Conservation (phyloP, 306 rosid species). For the Pyrus communis region DNA sequence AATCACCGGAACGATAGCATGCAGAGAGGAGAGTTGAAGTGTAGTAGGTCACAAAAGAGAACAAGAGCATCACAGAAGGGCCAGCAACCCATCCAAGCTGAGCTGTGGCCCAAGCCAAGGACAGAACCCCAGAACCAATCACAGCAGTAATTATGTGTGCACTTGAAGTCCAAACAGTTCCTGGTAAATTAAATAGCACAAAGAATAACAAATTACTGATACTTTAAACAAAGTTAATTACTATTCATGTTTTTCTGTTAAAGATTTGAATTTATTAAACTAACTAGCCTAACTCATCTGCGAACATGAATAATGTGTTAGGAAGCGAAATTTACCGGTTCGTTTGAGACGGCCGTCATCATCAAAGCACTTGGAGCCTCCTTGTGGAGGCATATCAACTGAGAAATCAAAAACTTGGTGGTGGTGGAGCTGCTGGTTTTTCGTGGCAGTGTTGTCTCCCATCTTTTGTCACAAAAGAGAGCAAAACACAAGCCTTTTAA, state of each 20-base stretch:
- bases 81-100: conserved; percentile 87
- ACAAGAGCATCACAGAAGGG: conserved; percentile 40
- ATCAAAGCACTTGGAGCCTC: conserved; percentile 53
- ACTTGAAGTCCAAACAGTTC: conserved; percentile 58
- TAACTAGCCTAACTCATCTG: no score
- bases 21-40: conserved; percentile 56
- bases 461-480: conserved; percentile 22
- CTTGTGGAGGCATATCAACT: conserved; percentile 37
- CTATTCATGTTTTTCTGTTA: background rate
- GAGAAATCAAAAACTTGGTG: conserved; percentile 53
- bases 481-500: background rate
- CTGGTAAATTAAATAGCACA: conserved; percentile 14
- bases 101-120: conserved; percentile 76
- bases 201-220: background rate
- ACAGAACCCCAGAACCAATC: conserved; percentile 71
- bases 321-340: conserved; percentile 30
- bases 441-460: conserved; percentile 34
- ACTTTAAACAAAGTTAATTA: no score
- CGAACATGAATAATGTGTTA: no score
- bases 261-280: no score
- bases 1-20: conserved; percentile 51
- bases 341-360: conserved; percentile 68
- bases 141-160: conserved; percentile 81
- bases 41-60: conserved; percentile 53
- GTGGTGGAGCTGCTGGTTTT: conserved; percentile 25